Evolutionary conservation across 192 early-diverging fungal genomes (phyloP), one percentile per base, ranked within the genome.

Genomic region (Pilaira anomala): DNA sequence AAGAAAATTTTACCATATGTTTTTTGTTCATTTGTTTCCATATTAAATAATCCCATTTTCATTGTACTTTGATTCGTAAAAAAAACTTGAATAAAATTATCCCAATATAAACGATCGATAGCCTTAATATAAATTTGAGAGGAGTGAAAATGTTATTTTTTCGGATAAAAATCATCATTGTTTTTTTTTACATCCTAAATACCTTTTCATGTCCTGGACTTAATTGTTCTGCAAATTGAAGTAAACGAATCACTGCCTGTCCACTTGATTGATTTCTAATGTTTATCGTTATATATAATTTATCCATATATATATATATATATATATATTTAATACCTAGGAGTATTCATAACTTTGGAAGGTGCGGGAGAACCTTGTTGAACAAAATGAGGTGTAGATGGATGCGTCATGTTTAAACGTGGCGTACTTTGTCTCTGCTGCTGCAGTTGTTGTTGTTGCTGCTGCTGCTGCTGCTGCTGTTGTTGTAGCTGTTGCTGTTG

Each of bases 221-320:
- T 6, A 69, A 48, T 49, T 63, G 62, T 16, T 69, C 68, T 40
- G 50, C 51, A 63, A 63, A 69, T 19, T 69, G 68, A 45, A 69
- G 21, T 63, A 69, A 45, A 16, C 68, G 60, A 16, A 63, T 46
- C 12, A 69, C 62, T 12, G 68, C 68, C 3, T 41, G 28, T 22
- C 68, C 68, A 48, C 22, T 63, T 16, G 54, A 30, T 44, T 60
- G 52, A 9, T 54, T 56, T 63, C 68, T 69, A 45, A 33, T 29
- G 46, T 25, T 48, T 29, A 48, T 9, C 19, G 48, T 28, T 28
- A 26, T 41, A 11, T 19, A 19, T 54, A 63, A 7, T 24, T 56
- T 50, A 8, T 21, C 25, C 28, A 56, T 48, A 33, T 33, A 29
- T 21, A 9, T 58, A 42, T 42, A 11, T 7, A 36, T 7, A 58